A percentile compares a stretch with the other conserved stretches of the same genome.
Evolutionary conservation across 148 eudicot species (phyloP).

Genomic region (Talinum fruticosum): DNA sequence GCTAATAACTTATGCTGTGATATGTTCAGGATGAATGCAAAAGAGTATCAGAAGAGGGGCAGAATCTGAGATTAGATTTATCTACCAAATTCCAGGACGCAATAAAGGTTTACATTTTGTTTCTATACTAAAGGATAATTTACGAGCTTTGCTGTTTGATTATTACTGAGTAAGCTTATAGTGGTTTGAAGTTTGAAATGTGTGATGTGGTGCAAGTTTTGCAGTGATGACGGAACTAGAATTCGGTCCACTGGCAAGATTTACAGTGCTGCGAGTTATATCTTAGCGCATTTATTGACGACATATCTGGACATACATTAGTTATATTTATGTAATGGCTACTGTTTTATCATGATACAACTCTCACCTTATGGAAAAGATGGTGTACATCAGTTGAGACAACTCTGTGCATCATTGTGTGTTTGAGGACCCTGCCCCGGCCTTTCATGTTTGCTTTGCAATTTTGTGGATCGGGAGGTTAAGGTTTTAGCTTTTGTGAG

Average conservation of each 20-base stretch:
- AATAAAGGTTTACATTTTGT: slow-evolving; percentile 54
- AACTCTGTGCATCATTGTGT: background rate
- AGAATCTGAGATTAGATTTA: slow-evolving; percentile 84
- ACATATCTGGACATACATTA: background rate
- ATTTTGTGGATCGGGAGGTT: background rate
- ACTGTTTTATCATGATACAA: background rate
- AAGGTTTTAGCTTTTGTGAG: background rate
- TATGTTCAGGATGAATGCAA: slow-evolving; percentile 83
- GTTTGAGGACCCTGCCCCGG: background rate
- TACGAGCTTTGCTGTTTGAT: background rate
- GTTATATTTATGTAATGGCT: background rate
- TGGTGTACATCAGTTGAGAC: background rate
- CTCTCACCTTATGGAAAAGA: background rate
- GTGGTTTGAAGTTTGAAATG: background rate
- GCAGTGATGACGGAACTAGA: background rate
- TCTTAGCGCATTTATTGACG: no score
- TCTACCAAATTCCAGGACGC: slow-evolving; percentile 86
- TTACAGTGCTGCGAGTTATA: background rate
- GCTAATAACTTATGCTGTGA: slow-evolving; percentile 21
- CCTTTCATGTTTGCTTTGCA: background rate
- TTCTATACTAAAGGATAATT: background rate
- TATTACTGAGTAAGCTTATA: background rate
- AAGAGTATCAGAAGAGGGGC: slow-evolving; percentile 83
- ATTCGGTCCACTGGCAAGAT: background rate
- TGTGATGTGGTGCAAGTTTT: background rate